Evolutionary conservation across 164 flowering plant species (phyloP).

Genomic region (Pachysandra terminalis): DNA sequence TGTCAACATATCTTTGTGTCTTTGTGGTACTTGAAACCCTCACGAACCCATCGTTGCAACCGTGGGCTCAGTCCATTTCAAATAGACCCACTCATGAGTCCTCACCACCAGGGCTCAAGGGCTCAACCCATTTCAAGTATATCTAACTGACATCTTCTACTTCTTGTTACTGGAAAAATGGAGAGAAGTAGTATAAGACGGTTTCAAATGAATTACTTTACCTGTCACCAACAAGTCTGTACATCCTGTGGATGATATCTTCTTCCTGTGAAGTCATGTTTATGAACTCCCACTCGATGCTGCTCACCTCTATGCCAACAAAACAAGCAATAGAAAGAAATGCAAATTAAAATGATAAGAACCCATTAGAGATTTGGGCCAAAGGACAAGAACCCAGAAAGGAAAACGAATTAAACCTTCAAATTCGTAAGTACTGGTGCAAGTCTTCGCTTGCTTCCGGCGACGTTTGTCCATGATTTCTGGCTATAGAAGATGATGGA

Average conservation of each 20-base stretch:
- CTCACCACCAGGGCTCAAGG: background rate
- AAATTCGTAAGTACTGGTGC: constrained; percentile 20
- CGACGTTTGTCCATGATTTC: constrained; percentile 39
- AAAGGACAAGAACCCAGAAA: background rate
- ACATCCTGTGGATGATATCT: constrained; percentile 38
- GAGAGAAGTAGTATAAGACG: background rate
- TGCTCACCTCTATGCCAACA: constrained; percentile 59
- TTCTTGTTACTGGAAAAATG: too few relatives aligned
- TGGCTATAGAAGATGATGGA: background rate
- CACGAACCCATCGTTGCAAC: too few relatives aligned
- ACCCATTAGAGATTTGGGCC: constrained; percentile 7
- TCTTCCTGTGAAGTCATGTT: constrained; percentile 35
- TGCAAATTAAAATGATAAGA: background rate
- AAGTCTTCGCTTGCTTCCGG: constrained; percentile 38
- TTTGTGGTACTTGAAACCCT: too few relatives aligned
- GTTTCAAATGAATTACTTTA: background rate
- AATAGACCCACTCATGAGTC: background rate
- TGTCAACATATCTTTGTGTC: too few relatives aligned
- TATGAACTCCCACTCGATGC: constrained; percentile 34
- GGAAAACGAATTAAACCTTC: constrained; percentile 30
- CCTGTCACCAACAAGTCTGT: constrained; percentile 40
- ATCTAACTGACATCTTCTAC: background rate
- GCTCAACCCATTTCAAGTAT: background rate
- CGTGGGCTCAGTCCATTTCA: too few relatives aligned
- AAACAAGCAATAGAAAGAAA: background rate